phyloP scores from a whole-genome alignment of 2,329 filamentous ascomycete species.

The Didymella keratinophila region DNA sequence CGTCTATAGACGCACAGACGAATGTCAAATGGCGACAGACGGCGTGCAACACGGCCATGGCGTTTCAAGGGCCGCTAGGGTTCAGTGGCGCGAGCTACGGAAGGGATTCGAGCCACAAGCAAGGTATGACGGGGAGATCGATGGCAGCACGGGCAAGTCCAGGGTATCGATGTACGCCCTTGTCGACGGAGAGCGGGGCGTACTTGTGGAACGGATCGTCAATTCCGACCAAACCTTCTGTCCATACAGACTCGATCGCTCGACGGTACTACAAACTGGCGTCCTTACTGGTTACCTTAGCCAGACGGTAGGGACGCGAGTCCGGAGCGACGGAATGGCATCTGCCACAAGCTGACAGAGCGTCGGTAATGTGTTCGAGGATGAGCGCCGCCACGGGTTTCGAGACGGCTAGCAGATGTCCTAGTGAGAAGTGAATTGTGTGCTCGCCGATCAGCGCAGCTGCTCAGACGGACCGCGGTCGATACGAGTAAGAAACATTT shows the following conservation, averaged over 20 bases:
- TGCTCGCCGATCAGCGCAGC: constrained; percentile 37
- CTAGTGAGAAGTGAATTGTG: constrained; percentile 32
- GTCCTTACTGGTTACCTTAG: constrained; percentile 23
- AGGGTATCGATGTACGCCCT: constrained; percentile 34
- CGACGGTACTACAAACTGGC: constrained; percentile 19
- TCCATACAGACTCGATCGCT: constrained; percentile 25
- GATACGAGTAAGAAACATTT: constrained; percentile 26
- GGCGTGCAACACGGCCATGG: constrained; percentile 38
- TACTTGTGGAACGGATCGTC: constrained; percentile 48
- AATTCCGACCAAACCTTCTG: constrained; percentile 27
- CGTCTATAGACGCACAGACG: constrained; percentile 17
- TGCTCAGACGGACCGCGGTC: constrained; percentile 28
- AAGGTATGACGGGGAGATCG: constrained; percentile 47
- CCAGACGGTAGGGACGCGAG: constrained; percentile 30
- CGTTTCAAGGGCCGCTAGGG: constrained; percentile 43
- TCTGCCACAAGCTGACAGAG: constrained; percentile 21
- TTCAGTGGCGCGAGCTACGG: constrained; percentile 44
- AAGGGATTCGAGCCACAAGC: constrained; percentile 48
- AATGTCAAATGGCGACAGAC: constrained; percentile 22
- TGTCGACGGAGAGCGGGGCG: constrained; percentile 46
- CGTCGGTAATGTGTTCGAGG: constrained; percentile 9
- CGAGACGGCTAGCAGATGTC: constrained; percentile 24
- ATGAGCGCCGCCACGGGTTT: constrained; percentile 10
- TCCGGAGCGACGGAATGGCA: constrained; percentile 36
- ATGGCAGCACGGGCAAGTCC: constrained; percentile 43